Conservation (phyloP, 2,329 filamentous ascomycete species). For the Diaporthe ampelina region DNA sequence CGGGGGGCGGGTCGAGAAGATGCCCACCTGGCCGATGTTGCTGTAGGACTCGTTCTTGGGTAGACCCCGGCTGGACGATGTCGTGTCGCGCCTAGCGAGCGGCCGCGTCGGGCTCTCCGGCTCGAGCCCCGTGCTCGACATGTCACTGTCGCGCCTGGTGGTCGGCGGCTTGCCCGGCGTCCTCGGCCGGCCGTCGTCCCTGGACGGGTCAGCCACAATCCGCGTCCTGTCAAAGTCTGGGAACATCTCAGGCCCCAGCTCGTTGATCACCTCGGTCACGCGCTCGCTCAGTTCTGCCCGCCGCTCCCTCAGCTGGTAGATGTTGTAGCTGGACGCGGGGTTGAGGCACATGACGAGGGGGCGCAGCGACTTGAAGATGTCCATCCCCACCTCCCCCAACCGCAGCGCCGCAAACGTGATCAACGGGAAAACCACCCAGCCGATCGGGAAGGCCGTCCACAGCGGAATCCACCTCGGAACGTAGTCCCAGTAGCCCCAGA, state of each 20-base stretch:
- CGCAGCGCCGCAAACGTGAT: conserved; percentile 94
- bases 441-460: conserved; percentile 80
- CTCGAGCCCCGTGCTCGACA: conserved; percentile 56
- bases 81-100: conserved; percentile 64
- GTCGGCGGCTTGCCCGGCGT: conserved; percentile 44
- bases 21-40: conserved; percentile 87
- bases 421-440: conserved; percentile 85
- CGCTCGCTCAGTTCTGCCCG: conserved; percentile 82
- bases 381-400: conserved; percentile 98
- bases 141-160: conserved; percentile 63
- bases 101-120: conserved; percentile 49
- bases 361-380: conserved; percentile 94
- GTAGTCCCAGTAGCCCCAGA: conserved; percentile 87
- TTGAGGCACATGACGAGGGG: conserved; percentile 89
- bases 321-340: conserved; percentile 85
- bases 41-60: conserved; percentile 95
- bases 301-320: conserved; percentile 81
- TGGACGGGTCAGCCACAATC: conserved; percentile 72
- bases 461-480: conserved; percentile 85
- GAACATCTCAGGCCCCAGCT: conserved; percentile 94
- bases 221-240: conserved; percentile 90
- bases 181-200: conserved; percentile 50
- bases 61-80: conserved; percentile 65
- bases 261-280: conserved; percentile 94
- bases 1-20: conserved; percentile 91